Evolutionary conservation across 1,139 yeast genomes (phyloP).

Genomic region (Nakaseomyces delphensis): DNA sequence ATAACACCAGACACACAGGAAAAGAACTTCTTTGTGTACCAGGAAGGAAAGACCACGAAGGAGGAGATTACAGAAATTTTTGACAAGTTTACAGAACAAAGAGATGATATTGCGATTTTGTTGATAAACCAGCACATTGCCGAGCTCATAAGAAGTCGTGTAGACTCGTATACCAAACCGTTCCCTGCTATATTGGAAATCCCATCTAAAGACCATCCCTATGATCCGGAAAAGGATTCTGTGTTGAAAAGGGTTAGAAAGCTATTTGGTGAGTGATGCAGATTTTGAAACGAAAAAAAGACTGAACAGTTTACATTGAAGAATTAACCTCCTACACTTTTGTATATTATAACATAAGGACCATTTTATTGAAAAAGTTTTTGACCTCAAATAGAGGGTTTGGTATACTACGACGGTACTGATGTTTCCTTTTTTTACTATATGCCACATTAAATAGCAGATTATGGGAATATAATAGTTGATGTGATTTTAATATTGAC

Average conservation of each 20-base stretch:
- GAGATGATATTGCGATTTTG: constrained; percentile 88
- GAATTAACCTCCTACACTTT: too few relatives aligned
- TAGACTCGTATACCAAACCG: constrained; percentile 79
- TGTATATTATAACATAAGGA: not conserved
- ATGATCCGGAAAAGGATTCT: constrained; percentile 95
- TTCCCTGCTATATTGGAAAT: constrained; percentile 96
- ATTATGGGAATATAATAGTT: too few relatives aligned
- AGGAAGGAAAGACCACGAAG: constrained; percentile 67
- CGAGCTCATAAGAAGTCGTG: constrained; percentile 72
- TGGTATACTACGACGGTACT: too few relatives aligned
- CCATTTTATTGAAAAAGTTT: too few relatives aligned
- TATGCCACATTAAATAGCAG: too few relatives aligned
- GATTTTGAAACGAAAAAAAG: not conserved
- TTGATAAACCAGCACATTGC: constrained; percentile 94
- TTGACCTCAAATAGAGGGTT: too few relatives aligned
- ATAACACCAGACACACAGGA: constrained; percentile 49
- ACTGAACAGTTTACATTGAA: too few relatives aligned
- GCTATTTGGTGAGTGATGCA: constrained; percentile 74
- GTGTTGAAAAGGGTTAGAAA: constrained; percentile 90
- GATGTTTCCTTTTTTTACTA: too few relatives aligned
- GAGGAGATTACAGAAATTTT: constrained; percentile 73
- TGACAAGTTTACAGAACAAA: constrained; percentile 58
- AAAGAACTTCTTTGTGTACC: constrained; percentile 73
- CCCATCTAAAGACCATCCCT: constrained; percentile 97
- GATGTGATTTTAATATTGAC: too few relatives aligned